These are phyloP conservation scores for Aristolochia contorta DNA, from an alignment of 164 flowering plant species.

Conservation along the genomic window DNA sequence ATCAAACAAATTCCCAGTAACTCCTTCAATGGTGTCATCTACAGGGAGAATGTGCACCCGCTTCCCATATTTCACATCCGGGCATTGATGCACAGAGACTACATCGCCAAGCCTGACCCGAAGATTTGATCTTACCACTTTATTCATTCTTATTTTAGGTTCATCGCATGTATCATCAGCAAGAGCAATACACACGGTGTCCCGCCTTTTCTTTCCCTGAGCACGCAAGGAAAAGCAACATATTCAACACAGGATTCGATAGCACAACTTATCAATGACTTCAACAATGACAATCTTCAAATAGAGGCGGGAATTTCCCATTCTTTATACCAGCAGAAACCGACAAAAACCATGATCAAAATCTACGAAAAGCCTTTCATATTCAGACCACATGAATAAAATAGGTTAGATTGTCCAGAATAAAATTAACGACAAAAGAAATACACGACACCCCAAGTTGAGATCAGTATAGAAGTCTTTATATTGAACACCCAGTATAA, in stretches of 20 bases:
- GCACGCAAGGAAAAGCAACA: neutral
- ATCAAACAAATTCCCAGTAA: conserved; percentile 78
- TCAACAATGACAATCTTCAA: too few species aligned
- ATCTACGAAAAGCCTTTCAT: too few species aligned
- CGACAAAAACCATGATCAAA: too few species aligned
- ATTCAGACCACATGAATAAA: too few species aligned
- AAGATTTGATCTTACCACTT: conserved; percentile 72
- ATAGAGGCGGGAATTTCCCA: too few species aligned
- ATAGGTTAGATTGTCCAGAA: too few species aligned
- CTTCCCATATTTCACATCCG: conserved; percentile 78
- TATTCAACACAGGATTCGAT: neutral
- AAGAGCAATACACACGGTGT: conserved; percentile 79
- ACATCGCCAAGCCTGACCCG: conserved; percentile 87
- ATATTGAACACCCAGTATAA: too few species aligned
- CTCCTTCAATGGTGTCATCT: conserved; percentile 82
- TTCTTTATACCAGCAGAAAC: too few species aligned
- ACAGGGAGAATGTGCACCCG: conserved; percentile 83
- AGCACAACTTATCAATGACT: too few species aligned
- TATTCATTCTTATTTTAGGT: conserved; percentile 84
- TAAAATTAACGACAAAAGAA: too few species aligned
- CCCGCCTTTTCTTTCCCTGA: conserved; percentile 79
- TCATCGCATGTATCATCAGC: conserved; percentile 88
- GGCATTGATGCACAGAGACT: conserved; percentile 78
- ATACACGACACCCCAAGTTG: too few species aligned
- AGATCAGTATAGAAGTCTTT: too few species aligned